Base-by-base conservation (phyloP, 495 filamentous ascomycete species). In the Talaromyces proteolyticus region DNA sequence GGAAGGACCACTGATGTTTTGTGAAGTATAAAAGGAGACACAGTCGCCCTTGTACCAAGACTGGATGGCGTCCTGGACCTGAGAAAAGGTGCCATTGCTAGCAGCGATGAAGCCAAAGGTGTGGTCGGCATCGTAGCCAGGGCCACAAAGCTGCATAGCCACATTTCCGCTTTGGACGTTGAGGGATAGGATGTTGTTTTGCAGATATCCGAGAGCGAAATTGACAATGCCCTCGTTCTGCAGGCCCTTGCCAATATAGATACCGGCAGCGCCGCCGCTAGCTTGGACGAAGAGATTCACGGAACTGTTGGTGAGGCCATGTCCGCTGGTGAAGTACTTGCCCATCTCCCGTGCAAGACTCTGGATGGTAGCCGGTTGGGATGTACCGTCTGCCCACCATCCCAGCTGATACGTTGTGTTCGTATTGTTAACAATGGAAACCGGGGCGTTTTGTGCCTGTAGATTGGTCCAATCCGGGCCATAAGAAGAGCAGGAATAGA, bases 91-190 rank as follows among this genome's bases (percentile, higher is more conserved):
- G 2, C 52, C 59, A 51, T 65, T 61, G 55, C 61, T 61, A 17
- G 60, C 45, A 6, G 57, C 59, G 12, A 64, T 55, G 18, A 69
- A 10, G 1, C 68, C 68, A 46, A 72, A 67, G 21, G 58, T 56
- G 55, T 65, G 67, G 5, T 42, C 18, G 50, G 47, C 50, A 47
- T 58, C 52, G 37, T 55, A 59, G 42, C 51, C 24, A 1, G 54
- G 50, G 16, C 50, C 53, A 46, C 66, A 68, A 26, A 72, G 58
- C 56, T 72, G 65, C 60, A 70, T 67, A 3, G 68, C 63, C 41
- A 70, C 2, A 23, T 52, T 60, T 6, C 34, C 19, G 16, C 49
- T 20, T 6, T 17, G 42, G 37, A 46, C 46, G 42, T 57, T 54
- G 42, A 56, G 53, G 10, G 44, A 51, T 10, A 42, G 41, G 25